Evolutionary conservation across 2,329 filamentous ascomycete species (phyloP), one percentile per base, ranked within the genome.

Genomic region (Keithomyces neogunnii): DNA sequence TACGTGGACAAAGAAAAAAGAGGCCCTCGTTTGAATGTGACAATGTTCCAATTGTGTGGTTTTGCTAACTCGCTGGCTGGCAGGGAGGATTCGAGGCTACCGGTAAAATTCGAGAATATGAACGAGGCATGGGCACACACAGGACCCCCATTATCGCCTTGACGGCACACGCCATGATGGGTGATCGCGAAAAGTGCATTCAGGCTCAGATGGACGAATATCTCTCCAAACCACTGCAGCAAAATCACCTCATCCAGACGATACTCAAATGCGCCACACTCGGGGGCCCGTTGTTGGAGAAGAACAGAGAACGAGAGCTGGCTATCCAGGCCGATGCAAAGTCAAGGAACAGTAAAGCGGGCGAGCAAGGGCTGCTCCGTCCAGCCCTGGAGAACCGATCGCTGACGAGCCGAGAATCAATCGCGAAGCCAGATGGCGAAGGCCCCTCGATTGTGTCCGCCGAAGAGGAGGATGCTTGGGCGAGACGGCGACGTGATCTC

Each of bases 191-290:
- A 68, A 96, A 95, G 75, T 99, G 93, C 69, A 95, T 99, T 55
- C 89, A 96, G 66, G 93, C 92, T 8, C 90, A 97, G 73, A 99
- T 99, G 93, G 93, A 99, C 67, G 93, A 99, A 69, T 99, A 99
- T 65, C 76, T 99, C 42, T 96, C 92, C 19, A 99, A 99, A 67
- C 92, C 92, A 30, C 76, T 97, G 55, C 95, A 96, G 69, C 92
- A 96, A 65, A 96, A 95, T 66, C 89, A 96, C 67, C 85, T 97
- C 63, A 96, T 97, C 63, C 92, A 97, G 72, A 96, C 91, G 1
- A 97, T 99, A 54, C 80, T 97, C 57, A 96, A 96, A 68, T 97
- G 92, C 66, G 92, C 90, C 10, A 96, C 93, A 4, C 83, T 97
- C 35, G 90, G 92, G 52, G 86, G 89, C 45, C 85, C 86, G 48